Conservation (phyloP, 345 rosid genomes). For the Camelina hispida region DNA sequence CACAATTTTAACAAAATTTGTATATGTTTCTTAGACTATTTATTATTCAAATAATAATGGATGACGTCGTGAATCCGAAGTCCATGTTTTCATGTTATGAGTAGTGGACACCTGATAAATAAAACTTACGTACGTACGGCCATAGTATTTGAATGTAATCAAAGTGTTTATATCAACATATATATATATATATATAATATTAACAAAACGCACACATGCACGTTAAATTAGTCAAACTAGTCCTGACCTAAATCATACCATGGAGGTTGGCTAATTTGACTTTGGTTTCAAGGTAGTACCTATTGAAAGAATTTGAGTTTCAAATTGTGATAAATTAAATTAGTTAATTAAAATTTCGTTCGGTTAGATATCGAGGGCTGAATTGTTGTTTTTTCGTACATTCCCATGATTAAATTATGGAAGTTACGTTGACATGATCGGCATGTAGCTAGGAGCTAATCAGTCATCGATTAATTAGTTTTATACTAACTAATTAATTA, state of each 20-base stretch:
- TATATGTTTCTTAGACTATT: background rate
- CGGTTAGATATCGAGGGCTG: background rate
- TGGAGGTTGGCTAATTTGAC: background rate
- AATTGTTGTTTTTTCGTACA: background rate
- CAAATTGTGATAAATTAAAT: background rate
- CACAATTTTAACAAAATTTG: background rate
- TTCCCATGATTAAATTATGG: background rate
- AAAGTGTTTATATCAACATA: background rate
- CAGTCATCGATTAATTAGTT: background rate
- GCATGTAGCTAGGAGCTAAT: background rate
- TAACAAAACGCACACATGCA: background rate
- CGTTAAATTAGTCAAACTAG: background rate
- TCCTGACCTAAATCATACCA: background rate
- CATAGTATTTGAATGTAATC: too few relatives aligned
- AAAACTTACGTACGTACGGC: background rate
- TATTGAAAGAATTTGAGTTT: background rate
- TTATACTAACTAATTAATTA: background rate
- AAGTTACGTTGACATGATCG: constrained; percentile 13
- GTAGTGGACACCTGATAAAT: background rate
- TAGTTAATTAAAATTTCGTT: background rate
- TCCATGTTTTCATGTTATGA: background rate
- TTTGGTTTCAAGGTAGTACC: background rate
- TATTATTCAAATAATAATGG: background rate
- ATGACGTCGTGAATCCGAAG: background rate
- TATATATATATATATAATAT: too few relatives aligned